Conservation (phyloP, 1,139 yeast species). For the Debaryomycetaceae sp. region DNA sequence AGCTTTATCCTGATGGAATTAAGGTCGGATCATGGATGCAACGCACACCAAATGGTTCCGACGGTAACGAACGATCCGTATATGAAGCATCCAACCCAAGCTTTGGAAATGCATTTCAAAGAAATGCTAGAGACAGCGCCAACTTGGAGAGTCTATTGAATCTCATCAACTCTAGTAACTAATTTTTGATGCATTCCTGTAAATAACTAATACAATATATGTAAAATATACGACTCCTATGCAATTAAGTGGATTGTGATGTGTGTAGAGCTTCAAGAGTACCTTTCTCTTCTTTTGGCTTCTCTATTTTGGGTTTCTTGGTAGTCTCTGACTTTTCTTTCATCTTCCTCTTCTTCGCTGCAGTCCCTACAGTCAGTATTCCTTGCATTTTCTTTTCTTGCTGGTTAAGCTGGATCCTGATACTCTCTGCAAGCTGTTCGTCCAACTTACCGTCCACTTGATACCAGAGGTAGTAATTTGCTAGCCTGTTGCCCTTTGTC, state of each 20-base stretch:
- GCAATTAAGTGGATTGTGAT: background rate
- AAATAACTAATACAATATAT: background rate
- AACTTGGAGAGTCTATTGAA: constrained; percentile 34
- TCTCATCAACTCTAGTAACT: constrained; percentile 16
- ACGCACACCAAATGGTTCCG: constrained; percentile 15
- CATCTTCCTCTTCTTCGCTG: constrained; percentile 31
- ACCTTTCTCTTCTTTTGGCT: no score
- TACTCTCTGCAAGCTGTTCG: constrained; percentile 50
- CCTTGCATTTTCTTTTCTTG: constrained; percentile 47
- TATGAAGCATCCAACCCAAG: constrained; percentile 32
- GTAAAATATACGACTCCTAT: background rate
- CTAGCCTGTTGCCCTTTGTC: constrained; percentile 56
- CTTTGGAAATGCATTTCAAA: constrained; percentile 31
- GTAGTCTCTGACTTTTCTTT: constrained; percentile 19
- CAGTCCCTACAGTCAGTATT: constrained; percentile 13
- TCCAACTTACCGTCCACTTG: constrained; percentile 79
- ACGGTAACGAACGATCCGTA: constrained; percentile 16
- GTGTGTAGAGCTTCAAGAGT: no score
- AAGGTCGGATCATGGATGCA: constrained; percentile 42
- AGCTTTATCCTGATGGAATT: constrained; percentile 39
- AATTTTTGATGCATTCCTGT: constrained; percentile 1
- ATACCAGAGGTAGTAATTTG: constrained; percentile 74
- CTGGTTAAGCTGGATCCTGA: constrained; percentile 35
- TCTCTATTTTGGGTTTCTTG: background rate
- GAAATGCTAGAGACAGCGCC: constrained; percentile 32